Conservation (phyloP, 140 eudicot species). For the Senecio squalidus region DNA sequence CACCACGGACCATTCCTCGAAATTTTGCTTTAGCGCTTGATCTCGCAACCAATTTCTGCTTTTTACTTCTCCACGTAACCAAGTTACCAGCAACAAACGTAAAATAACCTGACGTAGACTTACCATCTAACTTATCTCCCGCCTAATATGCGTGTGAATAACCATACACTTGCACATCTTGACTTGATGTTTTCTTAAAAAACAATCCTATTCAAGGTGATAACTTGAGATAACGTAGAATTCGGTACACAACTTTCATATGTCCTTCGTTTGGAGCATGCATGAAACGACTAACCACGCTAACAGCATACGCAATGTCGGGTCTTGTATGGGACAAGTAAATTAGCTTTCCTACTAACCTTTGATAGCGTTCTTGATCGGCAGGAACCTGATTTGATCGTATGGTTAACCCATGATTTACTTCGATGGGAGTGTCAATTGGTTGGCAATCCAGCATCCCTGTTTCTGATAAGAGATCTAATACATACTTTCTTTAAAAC, state of each 20-base stretch:
- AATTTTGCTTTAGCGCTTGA: neutral
- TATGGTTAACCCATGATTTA: neutral
- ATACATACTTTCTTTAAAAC: neutral
- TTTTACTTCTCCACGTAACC: neutral
- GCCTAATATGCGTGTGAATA: neutral
- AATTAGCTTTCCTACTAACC: too few relatives aligned
- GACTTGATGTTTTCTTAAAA: neutral
- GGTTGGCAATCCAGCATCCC: neutral
- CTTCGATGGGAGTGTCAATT: neutral
- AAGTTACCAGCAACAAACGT: too few relatives aligned
- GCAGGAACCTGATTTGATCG: neutral
- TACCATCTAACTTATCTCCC: neutral
- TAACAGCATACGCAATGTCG: slow-evolving; percentile 2
- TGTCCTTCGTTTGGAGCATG: neutral
- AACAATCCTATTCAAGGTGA: neutral
- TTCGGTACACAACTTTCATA: neutral
- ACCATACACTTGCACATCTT: neutral
- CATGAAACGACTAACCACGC: neutral
- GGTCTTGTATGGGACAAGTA: too few relatives aligned
- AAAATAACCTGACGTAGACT: too few relatives aligned
- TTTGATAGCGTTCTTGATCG: neutral
- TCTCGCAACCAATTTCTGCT: neutral
- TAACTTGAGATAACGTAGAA: too few relatives aligned
- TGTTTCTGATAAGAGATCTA: neutral
- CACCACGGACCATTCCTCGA: neutral